Evolutionary conservation across 2,329 filamentous ascomycete species (phyloP).

Genomic region (Colletotrichum sp.): DNA sequence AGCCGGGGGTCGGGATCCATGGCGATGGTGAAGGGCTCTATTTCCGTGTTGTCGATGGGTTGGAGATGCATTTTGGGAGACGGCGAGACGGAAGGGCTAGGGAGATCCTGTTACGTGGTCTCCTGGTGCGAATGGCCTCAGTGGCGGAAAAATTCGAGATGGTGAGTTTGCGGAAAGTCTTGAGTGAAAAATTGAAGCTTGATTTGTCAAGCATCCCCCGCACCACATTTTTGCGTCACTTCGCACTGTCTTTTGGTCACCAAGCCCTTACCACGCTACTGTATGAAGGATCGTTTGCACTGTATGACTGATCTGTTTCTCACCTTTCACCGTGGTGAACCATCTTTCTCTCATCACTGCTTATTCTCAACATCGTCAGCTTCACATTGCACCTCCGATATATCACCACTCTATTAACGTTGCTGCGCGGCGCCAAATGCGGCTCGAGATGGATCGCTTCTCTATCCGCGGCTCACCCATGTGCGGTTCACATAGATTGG

Average conservation of each 20-base stretch:
- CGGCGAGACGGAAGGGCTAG: background rate
- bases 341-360: background rate
- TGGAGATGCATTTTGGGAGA: constrained; percentile 21
- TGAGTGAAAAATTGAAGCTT: background rate
- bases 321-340: background rate
- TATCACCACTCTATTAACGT: background rate
- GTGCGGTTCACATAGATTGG: background rate
- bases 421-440: background rate
- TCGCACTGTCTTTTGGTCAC: background rate
- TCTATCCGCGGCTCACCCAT: background rate
- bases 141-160: background rate
- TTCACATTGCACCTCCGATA: background rate
- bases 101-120: background rate
- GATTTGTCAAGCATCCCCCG: constrained; percentile 17
- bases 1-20: constrained; percentile 6
- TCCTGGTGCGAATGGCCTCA: background rate
- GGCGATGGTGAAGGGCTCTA: constrained; percentile 22
- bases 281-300: background rate
- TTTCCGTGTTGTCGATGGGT: constrained; percentile 22
- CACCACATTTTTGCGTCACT: background rate
- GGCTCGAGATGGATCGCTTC: background rate
- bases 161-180: background rate
- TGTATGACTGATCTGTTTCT: background rate
- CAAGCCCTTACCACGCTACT: accelerated
- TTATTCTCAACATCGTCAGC: background rate